Percentiles rank a stretch among this genome's conserved stretches.
Evolutionary conservation across 176 grass and related monocot genomes (phyloP).

Genomic region (Oryza longistaminata): DNA sequence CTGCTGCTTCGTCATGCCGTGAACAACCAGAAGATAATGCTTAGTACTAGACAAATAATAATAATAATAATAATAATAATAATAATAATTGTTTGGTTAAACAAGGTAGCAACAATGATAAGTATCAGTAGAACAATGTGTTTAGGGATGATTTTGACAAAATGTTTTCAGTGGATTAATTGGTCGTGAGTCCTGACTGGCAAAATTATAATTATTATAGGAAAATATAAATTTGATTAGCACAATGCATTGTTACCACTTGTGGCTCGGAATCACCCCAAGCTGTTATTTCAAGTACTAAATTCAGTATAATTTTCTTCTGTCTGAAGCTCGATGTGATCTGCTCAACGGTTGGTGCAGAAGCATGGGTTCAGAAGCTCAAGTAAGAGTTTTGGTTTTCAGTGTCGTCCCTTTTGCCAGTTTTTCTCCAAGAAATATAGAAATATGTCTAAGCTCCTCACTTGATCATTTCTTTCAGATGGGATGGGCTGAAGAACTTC

Average conservation of each 20-base stretch:
- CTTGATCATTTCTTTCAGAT: constrained; percentile 31
- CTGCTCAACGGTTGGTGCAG: constrained; percentile 68
- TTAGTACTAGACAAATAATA: not conserved
- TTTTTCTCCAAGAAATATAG: not conserved
- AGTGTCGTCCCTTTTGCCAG: not conserved
- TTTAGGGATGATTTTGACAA: not conserved
- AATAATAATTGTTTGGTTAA: no score
- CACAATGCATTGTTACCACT: not conserved
- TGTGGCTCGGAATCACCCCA: not conserved
- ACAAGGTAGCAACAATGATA: not conserved
- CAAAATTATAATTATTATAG: not conserved
- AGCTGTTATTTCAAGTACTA: not conserved
- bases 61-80: no score
- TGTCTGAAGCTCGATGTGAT: constrained; percentile 67
- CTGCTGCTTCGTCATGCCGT: not conserved
- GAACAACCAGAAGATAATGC: not conserved
- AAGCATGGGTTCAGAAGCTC: constrained; percentile 86
- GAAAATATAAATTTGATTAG: not conserved
- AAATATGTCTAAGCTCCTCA: not conserved
- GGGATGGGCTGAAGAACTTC: constrained; percentile 64
- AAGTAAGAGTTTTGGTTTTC: constrained; percentile 49
- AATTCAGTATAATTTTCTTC: not conserved
- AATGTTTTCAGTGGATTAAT: not conserved
- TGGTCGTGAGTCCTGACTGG: not conserved
- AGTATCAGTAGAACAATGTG: not conserved